Percentiles rank a stretch among this genome's conserved stretches.
Evolutionary conservation across 768 basidiomycete genomes (phyloP).

Genomic region (Terana coerulea): DNA sequence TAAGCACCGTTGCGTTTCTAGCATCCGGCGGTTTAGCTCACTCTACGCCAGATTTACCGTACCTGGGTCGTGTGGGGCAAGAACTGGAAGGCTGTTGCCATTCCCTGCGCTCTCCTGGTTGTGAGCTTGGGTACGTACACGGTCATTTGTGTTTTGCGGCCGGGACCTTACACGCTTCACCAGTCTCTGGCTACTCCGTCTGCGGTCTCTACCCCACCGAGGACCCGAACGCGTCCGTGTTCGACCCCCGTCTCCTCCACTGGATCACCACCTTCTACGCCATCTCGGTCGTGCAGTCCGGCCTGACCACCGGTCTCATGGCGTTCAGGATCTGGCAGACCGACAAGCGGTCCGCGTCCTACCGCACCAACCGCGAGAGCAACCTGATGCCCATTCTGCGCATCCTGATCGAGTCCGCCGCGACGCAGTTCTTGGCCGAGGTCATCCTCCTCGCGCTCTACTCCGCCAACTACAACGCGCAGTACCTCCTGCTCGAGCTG

Average conservation of each 20-base stretch:
- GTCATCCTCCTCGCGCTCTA: conserved; percentile 14
- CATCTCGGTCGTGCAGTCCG: conserved; percentile 17
- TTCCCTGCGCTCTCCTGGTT: conserved; percentile 10
- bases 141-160: not conserved
- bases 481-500: conserved; percentile 16
- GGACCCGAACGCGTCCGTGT: conserved; percentile 8
- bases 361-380: conserved; percentile 11
- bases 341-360: conserved; percentile 7
- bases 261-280: conserved; percentile 17
- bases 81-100: conserved; percentile 11
- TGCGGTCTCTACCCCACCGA: conserved; percentile 14
- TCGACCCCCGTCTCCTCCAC: conserved; percentile 15
- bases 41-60: conserved; percentile 12
- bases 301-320: conserved; percentile 15
- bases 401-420: conserved; percentile 15
- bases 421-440: conserved; percentile 12
- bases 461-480: conserved; percentile 14
- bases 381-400: conserved; percentile 17
- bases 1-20: not conserved
- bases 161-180: not conserved
- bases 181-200: conserved; percentile 17
- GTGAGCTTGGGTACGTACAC: conserved; percentile 10
- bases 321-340: conserved; percentile 17
- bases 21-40: not conserved
- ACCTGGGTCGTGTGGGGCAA: conserved; percentile 15